Evolutionary conservation across 2,329 filamentous ascomycete genomes (phyloP).

Genomic region (Ophiostoma sp.): DNA sequence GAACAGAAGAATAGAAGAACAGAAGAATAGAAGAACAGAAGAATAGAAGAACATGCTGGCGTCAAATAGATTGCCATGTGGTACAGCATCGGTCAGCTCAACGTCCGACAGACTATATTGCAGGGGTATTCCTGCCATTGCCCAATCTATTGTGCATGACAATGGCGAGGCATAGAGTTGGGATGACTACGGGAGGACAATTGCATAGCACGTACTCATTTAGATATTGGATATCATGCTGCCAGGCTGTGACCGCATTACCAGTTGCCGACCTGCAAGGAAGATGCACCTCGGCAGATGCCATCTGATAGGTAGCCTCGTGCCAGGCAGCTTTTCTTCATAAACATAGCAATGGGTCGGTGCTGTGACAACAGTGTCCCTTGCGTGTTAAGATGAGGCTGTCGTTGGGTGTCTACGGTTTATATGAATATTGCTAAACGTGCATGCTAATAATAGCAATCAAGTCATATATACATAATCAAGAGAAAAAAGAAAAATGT

Average conservation of each 20-base stretch:
- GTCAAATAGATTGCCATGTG: conserved; percentile 2
- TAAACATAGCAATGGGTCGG: too few species aligned
- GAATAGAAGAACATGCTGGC: neutral
- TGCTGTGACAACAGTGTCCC: too few species aligned
- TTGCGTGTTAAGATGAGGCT: neutral
- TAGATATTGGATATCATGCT: too few species aligned
- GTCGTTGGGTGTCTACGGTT: neutral
- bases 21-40: neutral
- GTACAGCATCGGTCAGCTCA: neutral
- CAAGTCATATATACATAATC: too few species aligned
- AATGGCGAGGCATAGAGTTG: neutral
- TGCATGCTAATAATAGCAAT: too few species aligned
- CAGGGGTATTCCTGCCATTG: neutral
- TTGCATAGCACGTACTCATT: too few species aligned
- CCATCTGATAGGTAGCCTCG: too few species aligned
- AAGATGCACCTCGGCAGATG: too few species aligned
- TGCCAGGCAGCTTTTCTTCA: too few species aligned
- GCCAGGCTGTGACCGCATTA: too few species aligned
- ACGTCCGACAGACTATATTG: neutral
- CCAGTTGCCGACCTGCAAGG: too few species aligned
- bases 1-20: neutral
- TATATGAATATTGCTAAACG: neutral
- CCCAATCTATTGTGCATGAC: neutral
- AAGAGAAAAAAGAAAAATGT: too few species aligned
- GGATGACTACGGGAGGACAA: neutral